phyloP scores from a whole-genome alignment of 2,329 filamentous ascomycete species.

The Aspergillus puulaauensis region DNA sequence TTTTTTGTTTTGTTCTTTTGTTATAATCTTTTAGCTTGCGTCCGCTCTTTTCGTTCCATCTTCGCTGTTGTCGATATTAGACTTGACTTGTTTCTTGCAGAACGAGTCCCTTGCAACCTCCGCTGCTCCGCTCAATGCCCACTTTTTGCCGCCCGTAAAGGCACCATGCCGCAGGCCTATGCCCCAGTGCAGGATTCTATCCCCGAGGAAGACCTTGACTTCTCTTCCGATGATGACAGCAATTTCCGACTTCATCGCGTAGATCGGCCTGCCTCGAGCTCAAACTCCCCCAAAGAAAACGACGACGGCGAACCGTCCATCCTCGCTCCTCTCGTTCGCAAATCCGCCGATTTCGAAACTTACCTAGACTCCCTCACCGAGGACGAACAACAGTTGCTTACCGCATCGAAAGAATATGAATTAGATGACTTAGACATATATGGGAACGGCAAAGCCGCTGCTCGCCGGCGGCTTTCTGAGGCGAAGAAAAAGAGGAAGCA shows the following conservation, averaged over 20 bases:
- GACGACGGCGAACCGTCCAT: constrained; percentile 11
- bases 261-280: constrained; percentile 9
- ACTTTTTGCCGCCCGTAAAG: constrained; percentile 1
- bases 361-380: constrained; percentile 25
- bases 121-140: neutral
- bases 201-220: constrained; percentile 19
- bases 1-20: neutral
- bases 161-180: constrained; percentile 17
- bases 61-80: neutral
- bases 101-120: neutral
- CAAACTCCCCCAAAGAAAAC: constrained; percentile 3
- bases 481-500: constrained; percentile 7
- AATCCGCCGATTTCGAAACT: constrained; percentile 22
- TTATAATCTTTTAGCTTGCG: neutral
- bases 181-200: constrained; percentile 19
- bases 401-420: constrained; percentile 20
- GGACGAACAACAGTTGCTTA: constrained; percentile 24
- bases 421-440: constrained; percentile 15
- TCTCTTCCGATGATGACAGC: constrained; percentile 8
- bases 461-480: constrained; percentile 1
- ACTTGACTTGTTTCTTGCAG: neutral
- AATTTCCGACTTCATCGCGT: constrained; percentile 16
- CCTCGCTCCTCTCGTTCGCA: constrained; percentile 14
- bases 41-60: neutral
- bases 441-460: constrained; percentile 2